Evolutionary conservation across 2,329 filamentous ascomycete species (phyloP), one percentile per base, ranked within the genome.

Genomic region (Penicillium sp.): DNA sequence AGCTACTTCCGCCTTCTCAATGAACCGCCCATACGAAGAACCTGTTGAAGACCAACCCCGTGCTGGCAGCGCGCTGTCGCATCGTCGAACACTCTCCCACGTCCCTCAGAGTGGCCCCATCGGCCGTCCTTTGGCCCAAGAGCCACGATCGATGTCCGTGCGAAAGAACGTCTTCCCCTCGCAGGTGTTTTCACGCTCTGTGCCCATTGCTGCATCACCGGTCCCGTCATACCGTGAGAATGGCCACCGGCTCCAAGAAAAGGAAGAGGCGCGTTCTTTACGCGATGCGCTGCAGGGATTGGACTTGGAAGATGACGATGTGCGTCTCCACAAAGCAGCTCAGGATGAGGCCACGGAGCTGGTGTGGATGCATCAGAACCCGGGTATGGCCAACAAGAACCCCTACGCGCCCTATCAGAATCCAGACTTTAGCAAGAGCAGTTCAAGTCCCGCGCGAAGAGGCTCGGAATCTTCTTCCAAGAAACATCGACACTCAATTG

Each of bases 291-390:
- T 87, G 64, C 80, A 85, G 61, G 81, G 83, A 57, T 79, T 87
- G 76, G 83, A 87, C 63, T 61, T 85, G 22, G 74, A 83, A 21
- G 74, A 83, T 24, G 79, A 84, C 44, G 85, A 87, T 52, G 57
- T 68, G 22, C 77, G 76, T 51, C 65, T 88, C 24, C 83, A 85
- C 63, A 70, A 76, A 27, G 82, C 82, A 11, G 86, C 86, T 14
- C 83, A 85, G 64, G 81, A 86, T 52, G 86, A 88, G 68, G 86
- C 86, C 13, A 82, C 83, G 0, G 83, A 87, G 63, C 74, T 88
- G 35, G 85, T 88, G n/a, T 84, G 82, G 80, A 83, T 83, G 67
- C 85, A 88, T 68, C 80, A 80, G 61, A 82, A 84, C 62, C 81
- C 83, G 13, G 77, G 79, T 7, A 73, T 80, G 27, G 74, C 79